phyloP scores from a whole-genome alignment of 2,329 filamentous ascomycete species.

The Seiridium unicorne region DNA sequence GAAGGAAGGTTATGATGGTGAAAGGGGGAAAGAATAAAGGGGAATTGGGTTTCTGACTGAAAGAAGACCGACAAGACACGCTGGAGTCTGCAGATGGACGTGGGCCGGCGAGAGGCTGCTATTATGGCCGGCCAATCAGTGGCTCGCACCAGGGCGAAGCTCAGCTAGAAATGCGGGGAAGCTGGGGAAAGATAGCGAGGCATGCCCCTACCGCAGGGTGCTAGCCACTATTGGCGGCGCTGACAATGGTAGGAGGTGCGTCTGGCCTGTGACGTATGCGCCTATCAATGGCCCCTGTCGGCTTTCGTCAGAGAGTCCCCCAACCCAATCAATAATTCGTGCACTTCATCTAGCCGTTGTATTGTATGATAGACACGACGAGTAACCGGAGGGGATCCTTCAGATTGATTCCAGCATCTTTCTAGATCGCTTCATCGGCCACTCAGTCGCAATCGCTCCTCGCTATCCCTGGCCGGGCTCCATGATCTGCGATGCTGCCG shows the following conservation, averaged over 20 bases:
- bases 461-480: not conserved
- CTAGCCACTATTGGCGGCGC: not conserved
- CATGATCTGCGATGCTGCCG: not conserved
- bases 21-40: not conserved
- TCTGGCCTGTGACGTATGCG: not conserved
- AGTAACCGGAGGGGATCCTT: too few species aligned
- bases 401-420: too few species aligned
- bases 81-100: too few species aligned
- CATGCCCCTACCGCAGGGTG: too few species aligned
- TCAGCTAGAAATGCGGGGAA: conserved; percentile 2
- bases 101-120: not conserved
- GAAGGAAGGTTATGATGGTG: not conserved
- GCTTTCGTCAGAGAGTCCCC: not conserved
- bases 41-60: not conserved
- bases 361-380: too few species aligned
- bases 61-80: not conserved
- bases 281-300: not conserved
- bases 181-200: not conserved
- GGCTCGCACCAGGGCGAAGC: not conserved
- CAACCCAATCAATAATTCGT: too few species aligned
- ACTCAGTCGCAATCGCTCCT: too few species aligned
- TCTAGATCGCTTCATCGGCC: too few species aligned
- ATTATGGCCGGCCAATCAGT: conserved; percentile 1
- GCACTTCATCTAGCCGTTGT: too few species aligned
- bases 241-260: not conserved